Base-by-base conservation (phyloP, 306 rosid species). In the Cucumis cinereus region DNA sequence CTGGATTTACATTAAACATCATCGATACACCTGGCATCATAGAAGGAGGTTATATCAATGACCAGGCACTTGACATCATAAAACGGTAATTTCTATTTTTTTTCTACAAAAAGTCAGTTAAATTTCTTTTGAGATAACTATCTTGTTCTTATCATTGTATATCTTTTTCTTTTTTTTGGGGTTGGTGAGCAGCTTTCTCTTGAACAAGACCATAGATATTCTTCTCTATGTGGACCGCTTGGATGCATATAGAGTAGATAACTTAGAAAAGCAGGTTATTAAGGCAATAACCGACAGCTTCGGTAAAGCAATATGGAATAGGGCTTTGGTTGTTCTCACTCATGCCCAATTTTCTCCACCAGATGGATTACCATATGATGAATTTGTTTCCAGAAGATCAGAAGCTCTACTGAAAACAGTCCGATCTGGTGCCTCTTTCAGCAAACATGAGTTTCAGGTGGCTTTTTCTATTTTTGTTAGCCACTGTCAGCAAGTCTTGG, bases 21-120 rank as follows among this genome's bases (percentile, higher is more conserved):
- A 94, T 94, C 38, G 99, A 94, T 82, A 94, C 99, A 77, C 99
- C 99, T 68, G 97, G 99, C 74, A 90, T 94, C 75, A 91, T 94
- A 79, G 99, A 94, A 90, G 99, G 97, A 56, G 99, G 99, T 67
- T 94, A 86, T 79, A 80, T 94, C 84, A 94, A 90, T 77, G 89
- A 85, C 74, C 85, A 81, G 85, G 90, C 96, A 33, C 96, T 90
- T 41, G 88, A 87, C 53, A 85, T 92, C 41, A 89, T 92, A 23
- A 94, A 94, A 84, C 86, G 90, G 97, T 90, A 54, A 60, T 62
- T 40, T 38, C 4, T 62, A 0, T 41, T 40, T n/a, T 8, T 47
- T 45, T 36, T 33, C 15, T 0, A 23, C 5, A 11, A 40, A 8
- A 60, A 19, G 38, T 58, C 68, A 74, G 28, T 17, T 12, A 41